phyloP scores from a whole-genome alignment of 2,329 filamentous ascomycete species.

The Xylariaceae sp. region DNA sequence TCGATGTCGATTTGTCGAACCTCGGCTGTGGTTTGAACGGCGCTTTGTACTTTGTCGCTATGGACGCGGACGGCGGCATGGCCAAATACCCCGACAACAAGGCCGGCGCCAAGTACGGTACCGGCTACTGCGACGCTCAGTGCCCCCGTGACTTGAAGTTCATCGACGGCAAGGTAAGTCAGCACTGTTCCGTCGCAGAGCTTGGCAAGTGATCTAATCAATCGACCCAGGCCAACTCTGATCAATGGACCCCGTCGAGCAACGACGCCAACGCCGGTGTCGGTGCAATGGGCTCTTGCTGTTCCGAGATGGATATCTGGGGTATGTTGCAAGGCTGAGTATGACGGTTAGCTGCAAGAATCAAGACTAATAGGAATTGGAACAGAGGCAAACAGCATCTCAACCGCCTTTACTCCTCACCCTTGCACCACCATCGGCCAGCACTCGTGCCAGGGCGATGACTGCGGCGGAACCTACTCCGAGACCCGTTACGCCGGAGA shows the following conservation, averaged over 20 bases:
- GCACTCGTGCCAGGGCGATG: conserved; percentile 43
- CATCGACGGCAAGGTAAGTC: conserved; percentile 41
- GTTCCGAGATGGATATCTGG: conserved; percentile 61
- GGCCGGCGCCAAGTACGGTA: conserved; percentile 53
- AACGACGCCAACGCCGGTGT: conserved; percentile 50
- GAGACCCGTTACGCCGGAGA: conserved; percentile 52
- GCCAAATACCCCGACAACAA: conserved; percentile 44
- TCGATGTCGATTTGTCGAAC: conserved; percentile 61
- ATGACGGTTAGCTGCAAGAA: not conserved
- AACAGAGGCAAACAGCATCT: conserved; percentile 55
- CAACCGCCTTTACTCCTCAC: conserved; percentile 59
- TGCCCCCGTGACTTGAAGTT: conserved; percentile 49
- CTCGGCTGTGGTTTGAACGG: conserved; percentile 62
- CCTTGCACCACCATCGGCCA: conserved; percentile 49
- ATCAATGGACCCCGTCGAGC: conserved; percentile 43
- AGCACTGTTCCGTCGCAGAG: not conserved
- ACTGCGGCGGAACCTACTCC: conserved; percentile 48
- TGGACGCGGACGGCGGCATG: conserved; percentile 53
- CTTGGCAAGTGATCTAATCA: not conserved
- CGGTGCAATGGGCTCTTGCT: conserved; percentile 52
- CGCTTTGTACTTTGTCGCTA: conserved; percentile 55
- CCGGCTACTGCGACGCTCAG: conserved; percentile 52
- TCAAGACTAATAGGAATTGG: not conserved
- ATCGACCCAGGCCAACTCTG: conserved; percentile 37
- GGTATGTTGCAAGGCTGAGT: conserved; percentile 12